Evolutionary conservation across 768 basidiomycete genomes (phyloP), one percentile per base, ranked within the genome.

Genomic region (Flagelloscypha sp.): DNA sequence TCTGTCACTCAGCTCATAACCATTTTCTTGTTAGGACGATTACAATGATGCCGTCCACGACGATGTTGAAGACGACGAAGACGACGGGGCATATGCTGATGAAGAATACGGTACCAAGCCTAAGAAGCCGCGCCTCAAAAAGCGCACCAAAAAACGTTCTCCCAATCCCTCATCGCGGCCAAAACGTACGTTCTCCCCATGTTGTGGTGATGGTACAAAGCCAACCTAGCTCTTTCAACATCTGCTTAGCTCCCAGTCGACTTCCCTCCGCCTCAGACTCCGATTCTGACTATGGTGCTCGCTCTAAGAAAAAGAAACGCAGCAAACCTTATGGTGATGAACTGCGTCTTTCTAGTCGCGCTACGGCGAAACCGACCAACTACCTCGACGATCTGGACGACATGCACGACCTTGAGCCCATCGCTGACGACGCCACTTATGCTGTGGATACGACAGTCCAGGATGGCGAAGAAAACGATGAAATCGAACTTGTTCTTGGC

Each of bases 401-500:
- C 53, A 74, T 79, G 40, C 82, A 81, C 35, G 82, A 85, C 51
- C 82, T 84, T 44, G 86, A 84, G 46, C 71, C 74, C 53, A 71
- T 72, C 38, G 72, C 72, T 33, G 76, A 76, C 20, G 66, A 65
- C 17, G 63, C 70, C 29, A 66, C 60, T 9, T 78, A 76, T 50
- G 76, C 70, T 42, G 65, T 62, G 27, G 78, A 76, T 42, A 70
- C 71, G 34, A 63, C 63, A 30, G 51, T 56, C 5, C 66, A 69
- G 37, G 66, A 68, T 44, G 56, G 64, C 37, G 73, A 78, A 51
- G 82, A 86, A 39, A 71, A 75, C 45, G 84, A 93, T 44, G 89
- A 90, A 56, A 94, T 99, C 30, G 95, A 99, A 59, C 76, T 76
- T 24, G 89, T 99, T 25, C 72, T 94, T 25, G 78, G 74, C 21